Evolutionary conservation across 2,329 filamentous ascomycete genomes (phyloP), one percentile per base, ranked within the genome.

Genomic region (Oidium heveae): DNA sequence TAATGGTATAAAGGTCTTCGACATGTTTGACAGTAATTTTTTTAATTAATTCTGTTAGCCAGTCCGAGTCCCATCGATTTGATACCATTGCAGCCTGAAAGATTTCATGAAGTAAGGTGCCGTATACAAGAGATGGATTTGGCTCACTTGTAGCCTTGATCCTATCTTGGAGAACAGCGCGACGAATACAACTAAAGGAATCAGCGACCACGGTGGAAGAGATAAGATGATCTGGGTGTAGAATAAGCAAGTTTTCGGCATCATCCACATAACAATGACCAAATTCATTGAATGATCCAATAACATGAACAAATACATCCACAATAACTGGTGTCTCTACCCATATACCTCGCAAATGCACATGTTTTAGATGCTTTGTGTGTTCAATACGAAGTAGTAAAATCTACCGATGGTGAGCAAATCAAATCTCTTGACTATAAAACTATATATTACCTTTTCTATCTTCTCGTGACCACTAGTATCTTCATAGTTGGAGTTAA

Each of bases 201-300:
- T 98, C 91, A n/a, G 87, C 88, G 46, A 98, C 84, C 5, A 93
- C 86, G 0, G 91, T 96, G 2, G 91, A 84, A 2, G 91, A 96
- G 54, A 98, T 83, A 36, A 98, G 75, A 68, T 96, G 88, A 63
- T 98, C 91, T 0, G 91, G 91, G 63, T 98, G 88, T 15, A 98
- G 70, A 56, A 98, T 87, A 53, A 98, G 71, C 66, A 96, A 83
- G 61, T 88, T 86, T 52, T 82, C 74, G 2, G 75, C 72, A 65
- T 96, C 86, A 64, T 94, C 84, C 58, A 96, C 74, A 50, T 93
- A 69, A 64, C 88, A 94, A 64, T 81, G 78, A 1, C 85, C 84
- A 16, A 70, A 73, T 0, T 68, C 60, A 56, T 82, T 75, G 61
- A 93, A 94, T 3, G 76, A 69, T 33, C 88, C 88, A 58, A 93